Evolutionary conservation across 257 asterid genomes (phyloP), one percentile per base, ranked within the genome.

Genomic region (Fraxinus cuspidata): DNA sequence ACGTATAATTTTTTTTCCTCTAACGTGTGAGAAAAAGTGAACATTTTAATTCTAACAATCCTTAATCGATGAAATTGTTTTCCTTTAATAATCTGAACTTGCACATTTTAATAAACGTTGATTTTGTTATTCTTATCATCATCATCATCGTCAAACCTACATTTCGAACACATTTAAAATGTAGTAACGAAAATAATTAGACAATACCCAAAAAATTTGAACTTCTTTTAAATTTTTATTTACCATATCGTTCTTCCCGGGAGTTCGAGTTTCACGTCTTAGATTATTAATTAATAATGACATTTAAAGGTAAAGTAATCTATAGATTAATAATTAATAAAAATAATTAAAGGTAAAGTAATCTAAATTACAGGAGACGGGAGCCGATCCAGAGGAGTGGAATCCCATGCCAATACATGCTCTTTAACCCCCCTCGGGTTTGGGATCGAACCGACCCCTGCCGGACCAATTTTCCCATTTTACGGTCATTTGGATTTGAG

Each of bases 401-500:
- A 71, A 81, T 78, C 77, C 79, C 68, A 70, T 78, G 84, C 63
- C 60, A 40, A 7, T 32, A 7, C 65, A 63, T 21, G 56, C 60
- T 51, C 60, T 72, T n/a, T 49, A 10, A 10, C 15, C 2, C 68
- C 27, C 84, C 84, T 83, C 82, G 87, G 86, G 85, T 85, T 75
- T 69, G 87, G 80, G 66, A 76, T 78, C 42, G 2, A 77, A 40
- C 79, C 87, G 84, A 77, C 82, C 83, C 83, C 79, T 38, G 80
- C 67, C 77, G 74, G 86, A 80, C 83, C 89, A 80, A 75, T 29
- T 73, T 81, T 75, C 89, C 47, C 71, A 56, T 81, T 80, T 83
- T 78, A 18, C 80, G 82, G 68, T 71, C 89, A 78, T 86, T 69
- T 86, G 87, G 86, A 79, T 83, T 86, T 83, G 78, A 86, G 82